Evolutionary conservation across 192 early-diverging fungal species (phyloP).

Genomic region (Anaeromyces robustus): DNA sequence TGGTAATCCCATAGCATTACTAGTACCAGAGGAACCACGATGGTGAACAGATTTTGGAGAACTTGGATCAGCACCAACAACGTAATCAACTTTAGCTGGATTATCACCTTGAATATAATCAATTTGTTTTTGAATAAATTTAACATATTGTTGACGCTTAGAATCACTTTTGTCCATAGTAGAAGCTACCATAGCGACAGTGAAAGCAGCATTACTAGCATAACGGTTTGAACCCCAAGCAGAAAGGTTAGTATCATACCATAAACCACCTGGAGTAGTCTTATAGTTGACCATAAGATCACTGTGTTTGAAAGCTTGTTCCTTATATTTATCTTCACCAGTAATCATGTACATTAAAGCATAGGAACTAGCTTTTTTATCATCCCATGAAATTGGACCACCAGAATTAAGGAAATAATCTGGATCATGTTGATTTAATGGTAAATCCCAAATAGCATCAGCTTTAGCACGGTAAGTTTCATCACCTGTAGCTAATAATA

Average conservation of each 20-base stretch:
- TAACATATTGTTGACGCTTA: neutral
- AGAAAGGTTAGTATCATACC: neutral
- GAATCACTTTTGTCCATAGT: neutral
- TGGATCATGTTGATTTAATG: constrained; percentile 21
- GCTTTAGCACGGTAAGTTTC: constrained; percentile 21
- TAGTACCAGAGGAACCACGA: constrained; percentile 31
- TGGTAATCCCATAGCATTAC: constrained; percentile 8
- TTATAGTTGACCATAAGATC: constrained; percentile 5
- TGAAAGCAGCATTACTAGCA: neutral
- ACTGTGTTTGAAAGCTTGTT: neutral
- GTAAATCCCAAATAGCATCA: constrained; percentile 8
- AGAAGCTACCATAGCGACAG: constrained; percentile 1
- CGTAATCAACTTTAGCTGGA: constrained; percentile 30
- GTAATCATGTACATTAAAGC: constrained; percentile 20
- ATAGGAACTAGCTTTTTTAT: constrained; percentile 12
- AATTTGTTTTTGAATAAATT: constrained; percentile 14
- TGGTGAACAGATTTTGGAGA: constrained; percentile 41
- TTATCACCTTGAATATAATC: constrained; percentile 37
- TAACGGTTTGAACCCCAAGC: neutral
- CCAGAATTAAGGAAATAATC: constrained; percentile 29
- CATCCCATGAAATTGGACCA: constrained; percentile 14
- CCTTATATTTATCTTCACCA: constrained; percentile 7
- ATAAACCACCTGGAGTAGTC: neutral
- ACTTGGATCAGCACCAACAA: constrained; percentile 37
- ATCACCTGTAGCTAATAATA: constrained; percentile 28